phyloP scores from a whole-genome alignment of 352 stramenopile species.

The Pythium rhizo-oryzae region DNA sequence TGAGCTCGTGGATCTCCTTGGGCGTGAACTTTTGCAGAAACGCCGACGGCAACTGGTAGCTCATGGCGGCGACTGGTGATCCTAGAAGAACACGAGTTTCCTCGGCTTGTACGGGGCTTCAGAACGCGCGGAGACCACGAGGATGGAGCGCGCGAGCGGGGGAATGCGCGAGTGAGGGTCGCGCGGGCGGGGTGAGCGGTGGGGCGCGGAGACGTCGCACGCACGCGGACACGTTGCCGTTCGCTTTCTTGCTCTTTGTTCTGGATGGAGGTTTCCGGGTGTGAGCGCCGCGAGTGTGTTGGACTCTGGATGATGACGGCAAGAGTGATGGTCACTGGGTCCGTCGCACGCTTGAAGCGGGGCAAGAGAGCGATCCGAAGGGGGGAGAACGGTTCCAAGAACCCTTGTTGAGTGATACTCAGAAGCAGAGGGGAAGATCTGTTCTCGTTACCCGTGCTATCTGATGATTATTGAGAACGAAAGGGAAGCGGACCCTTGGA shows the following conservation, averaged over 20 bases:
- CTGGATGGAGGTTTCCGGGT: slow-evolving; percentile 3
- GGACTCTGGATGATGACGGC: slow-evolving; percentile 23
- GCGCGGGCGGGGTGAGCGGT: background rate
- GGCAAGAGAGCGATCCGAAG: slow-evolving; percentile 11
- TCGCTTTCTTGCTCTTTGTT: background rate
- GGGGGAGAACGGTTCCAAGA: background rate
- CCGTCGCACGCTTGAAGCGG: slow-evolving; percentile 29
- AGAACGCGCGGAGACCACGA: background rate
- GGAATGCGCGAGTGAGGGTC: slow-evolving; percentile 1
- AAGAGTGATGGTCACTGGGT: slow-evolving; percentile 29
- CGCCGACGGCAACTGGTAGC: slow-evolving; percentile 81
- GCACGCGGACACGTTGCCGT: slow-evolving; percentile 5
- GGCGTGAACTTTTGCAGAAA: slow-evolving; percentile 89
- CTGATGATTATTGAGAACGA: slow-evolving; percentile 1
- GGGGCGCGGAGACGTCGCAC: slow-evolving; percentile 14
- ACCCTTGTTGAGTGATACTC: background rate
- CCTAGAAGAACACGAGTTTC: no score
- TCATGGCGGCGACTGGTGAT: slow-evolving; percentile 56
- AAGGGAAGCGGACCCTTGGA: background rate
- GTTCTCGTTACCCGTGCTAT: no score
- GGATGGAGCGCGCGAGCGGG: background rate
- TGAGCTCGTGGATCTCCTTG: slow-evolving; percentile 88
- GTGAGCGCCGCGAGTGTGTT: slow-evolving; percentile 19
- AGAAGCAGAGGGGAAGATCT: background rate
- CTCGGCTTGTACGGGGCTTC: background rate